phyloP scores from a whole-genome alignment of 805 yeast genomes.

The Wickerhamiella bombiphila region DNA sequence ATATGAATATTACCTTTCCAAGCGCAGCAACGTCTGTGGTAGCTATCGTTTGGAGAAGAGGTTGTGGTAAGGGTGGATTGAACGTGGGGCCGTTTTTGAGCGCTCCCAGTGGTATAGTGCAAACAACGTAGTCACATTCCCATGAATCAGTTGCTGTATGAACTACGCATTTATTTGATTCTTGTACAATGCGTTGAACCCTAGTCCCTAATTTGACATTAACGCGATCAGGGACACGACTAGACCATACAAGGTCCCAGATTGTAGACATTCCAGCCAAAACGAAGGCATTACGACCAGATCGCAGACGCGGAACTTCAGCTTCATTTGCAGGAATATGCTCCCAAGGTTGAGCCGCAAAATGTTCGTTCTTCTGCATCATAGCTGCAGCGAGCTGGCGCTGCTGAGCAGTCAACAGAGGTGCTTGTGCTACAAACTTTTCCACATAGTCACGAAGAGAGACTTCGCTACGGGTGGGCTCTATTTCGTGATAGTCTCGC shows the following conservation, averaged over 20 bases:
- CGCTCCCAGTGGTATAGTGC: constrained; percentile 67
- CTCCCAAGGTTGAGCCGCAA: constrained; percentile 68
- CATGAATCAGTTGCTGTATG: constrained; percentile 24
- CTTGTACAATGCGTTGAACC: constrained; percentile 28
- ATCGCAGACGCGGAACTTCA: constrained; percentile 32
- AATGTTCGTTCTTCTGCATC: constrained; percentile 49
- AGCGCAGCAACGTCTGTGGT: constrained; percentile 48
- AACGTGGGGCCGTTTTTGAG: constrained; percentile 24
- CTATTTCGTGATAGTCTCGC: background rate
- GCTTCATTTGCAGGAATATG: constrained; percentile 54
- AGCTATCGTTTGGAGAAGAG: constrained; percentile 27
- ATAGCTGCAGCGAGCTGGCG: constrained; percentile 38
- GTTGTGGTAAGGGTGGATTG: constrained; percentile 29
- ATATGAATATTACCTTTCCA: constrained; percentile 62
- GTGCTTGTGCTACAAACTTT: constrained; percentile 29
- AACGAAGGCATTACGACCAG: constrained; percentile 71
- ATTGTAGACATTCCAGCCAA: constrained; percentile 43
- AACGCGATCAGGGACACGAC: constrained; percentile 7
- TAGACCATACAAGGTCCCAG: constrained; percentile 29
- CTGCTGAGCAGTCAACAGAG: constrained; percentile 26
- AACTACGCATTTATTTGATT: constrained; percentile 18
- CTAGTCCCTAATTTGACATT: constrained; percentile 29
- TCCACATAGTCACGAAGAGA: constrained; percentile 37
- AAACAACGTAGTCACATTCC: constrained; percentile 43
- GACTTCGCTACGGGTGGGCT: constrained; percentile 33